Evolutionary conservation across 1,284 basidiomycete genomes (phyloP).

Genomic region (Macrocystidia cucumis): DNA sequence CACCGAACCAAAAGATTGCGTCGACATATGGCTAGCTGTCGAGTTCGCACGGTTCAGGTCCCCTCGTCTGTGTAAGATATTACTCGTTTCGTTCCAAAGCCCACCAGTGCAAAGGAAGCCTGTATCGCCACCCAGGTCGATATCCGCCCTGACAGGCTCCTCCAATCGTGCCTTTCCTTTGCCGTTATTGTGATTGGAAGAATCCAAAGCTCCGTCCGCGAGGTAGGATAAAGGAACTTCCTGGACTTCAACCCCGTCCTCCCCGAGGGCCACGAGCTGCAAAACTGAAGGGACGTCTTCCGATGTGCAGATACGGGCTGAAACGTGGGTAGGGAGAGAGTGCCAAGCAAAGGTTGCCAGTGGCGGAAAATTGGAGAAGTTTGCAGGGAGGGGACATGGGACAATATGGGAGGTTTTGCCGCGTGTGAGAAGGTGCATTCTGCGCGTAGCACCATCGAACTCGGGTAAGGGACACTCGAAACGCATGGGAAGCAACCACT

Average conservation of each 20-base stretch:
- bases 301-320: slow-evolving; percentile 38
- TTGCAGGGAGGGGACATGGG: slow-evolving; percentile 56
- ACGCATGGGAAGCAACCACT: slow-evolving; percentile 48
- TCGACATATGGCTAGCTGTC: slow-evolving; percentile 33
- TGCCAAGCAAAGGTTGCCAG: slow-evolving; percentile 53
- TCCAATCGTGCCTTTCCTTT: slow-evolving; percentile 39
- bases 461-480: slow-evolving; percentile 40
- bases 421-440: slow-evolving; percentile 57
- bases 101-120: slow-evolving; percentile 61
- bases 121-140: slow-evolving; percentile 56
- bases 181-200: too few species aligned
- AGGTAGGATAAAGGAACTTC: slow-evolving; percentile 44
- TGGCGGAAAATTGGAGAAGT: slow-evolving; percentile 37
- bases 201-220: slow-evolving; percentile 18
- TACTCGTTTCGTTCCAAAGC: slow-evolving; percentile 48
- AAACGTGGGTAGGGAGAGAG: slow-evolving; percentile 44
- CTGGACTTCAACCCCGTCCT: slow-evolving; percentile 63
- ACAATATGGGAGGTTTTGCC: slow-evolving; percentile 64
- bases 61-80: slow-evolving; percentile 23
- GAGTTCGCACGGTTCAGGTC: slow-evolving; percentile 31
- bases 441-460: slow-evolving; percentile 20
- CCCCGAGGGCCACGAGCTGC: slow-evolving; percentile 60
- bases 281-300: slow-evolving; percentile 36
- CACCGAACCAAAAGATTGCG: slow-evolving; percentile 36
- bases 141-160: slow-evolving; percentile 42